Evolutionary conservation across 345 rosid genomes (phyloP).

Genomic region (Boechera divaricarpa): DNA sequence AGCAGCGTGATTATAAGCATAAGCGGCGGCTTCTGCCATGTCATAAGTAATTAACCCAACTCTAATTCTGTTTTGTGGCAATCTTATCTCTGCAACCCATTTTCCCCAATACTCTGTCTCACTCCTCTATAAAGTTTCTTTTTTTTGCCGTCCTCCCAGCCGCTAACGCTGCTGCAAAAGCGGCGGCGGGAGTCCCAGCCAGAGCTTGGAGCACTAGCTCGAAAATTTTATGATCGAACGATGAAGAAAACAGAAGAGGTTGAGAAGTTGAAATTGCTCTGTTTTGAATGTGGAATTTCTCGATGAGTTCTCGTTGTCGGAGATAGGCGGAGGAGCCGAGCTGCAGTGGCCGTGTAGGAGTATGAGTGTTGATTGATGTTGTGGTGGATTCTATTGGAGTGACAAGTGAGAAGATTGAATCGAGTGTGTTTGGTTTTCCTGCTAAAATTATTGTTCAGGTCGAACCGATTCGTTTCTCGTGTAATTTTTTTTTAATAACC

Average conservation of each 20-base stretch:
- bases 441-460: slow-evolving; percentile 32
- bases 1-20: slow-evolving; percentile 94
- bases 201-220: slow-evolving; percentile 8
- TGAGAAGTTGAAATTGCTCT: slow-evolving; percentile 38
- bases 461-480: too few relatives aligned
- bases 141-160: slow-evolving; percentile 41
- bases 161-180: slow-evolving; percentile 40
- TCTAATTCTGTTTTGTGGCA: slow-evolving; percentile 94
- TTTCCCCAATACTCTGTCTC: slow-evolving; percentile 98
- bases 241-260: slow-evolving; percentile 47
- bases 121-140: slow-evolving; percentile 96
- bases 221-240: slow-evolving; percentile 22
- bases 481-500: too few relatives aligned
- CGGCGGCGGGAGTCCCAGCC: slow-evolving; percentile 10
- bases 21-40: slow-evolving; percentile 93
- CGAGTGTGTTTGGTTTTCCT: slow-evolving; percentile 78
- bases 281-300: slow-evolving; percentile 64
- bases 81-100: slow-evolving; percentile 98
- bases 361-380: not conserved
- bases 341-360: slow-evolving; percentile 52
- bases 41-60: slow-evolving; percentile 96
- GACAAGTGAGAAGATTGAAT: slow-evolving; percentile 76
- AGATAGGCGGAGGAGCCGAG: slow-evolving; percentile 87
- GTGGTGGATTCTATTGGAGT: slow-evolving; percentile 42
- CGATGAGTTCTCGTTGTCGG: slow-evolving; percentile 78